Percentiles rank a stretch among this genome's conserved stretches.
These are phyloP conservation scores for Xylariaceae sp. DNA, from an alignment of 2,329 filamentous ascomycete genomes.

Conservation along the genomic window DNA sequence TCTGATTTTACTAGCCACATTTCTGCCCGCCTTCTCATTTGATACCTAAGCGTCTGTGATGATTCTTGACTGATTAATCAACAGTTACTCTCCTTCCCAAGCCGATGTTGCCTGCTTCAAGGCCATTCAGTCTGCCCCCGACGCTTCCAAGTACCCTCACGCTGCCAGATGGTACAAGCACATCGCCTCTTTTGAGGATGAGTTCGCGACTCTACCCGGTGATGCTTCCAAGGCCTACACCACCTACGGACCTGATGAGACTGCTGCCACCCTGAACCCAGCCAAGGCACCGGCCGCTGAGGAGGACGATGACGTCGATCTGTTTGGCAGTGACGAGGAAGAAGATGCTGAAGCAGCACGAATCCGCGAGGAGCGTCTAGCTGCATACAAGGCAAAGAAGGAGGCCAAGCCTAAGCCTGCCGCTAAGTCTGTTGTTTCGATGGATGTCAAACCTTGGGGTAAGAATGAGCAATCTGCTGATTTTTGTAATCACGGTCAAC, in stretches of 20 bases:
- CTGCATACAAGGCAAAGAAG: constrained; percentile 97
- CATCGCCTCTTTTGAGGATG: constrained; percentile 87
- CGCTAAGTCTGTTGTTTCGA: constrained; percentile 93
- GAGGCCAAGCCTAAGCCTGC: constrained; percentile 85
- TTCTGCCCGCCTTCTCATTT: not conserved
- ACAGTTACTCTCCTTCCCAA: constrained; percentile 72
- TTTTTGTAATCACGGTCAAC: not conserved
- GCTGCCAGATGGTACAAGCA: constrained; percentile 99
- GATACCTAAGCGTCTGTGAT: not conserved
- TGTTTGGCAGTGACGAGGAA: constrained; percentile 93
- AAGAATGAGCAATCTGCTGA: constrained; percentile 46
- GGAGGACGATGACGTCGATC: constrained; percentile 84
- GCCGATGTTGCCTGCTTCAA: constrained; percentile 97
- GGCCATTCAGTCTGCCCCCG: constrained; percentile 75
- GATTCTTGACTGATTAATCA: constrained; percentile 22
- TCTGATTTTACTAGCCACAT: constrained; percentile 33
- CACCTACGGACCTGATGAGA: constrained; percentile 84
- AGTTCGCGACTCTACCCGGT: constrained; percentile 88
- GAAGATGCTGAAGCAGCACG: constrained; percentile 85
- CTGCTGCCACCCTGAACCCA: constrained; percentile 79
- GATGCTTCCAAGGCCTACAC: constrained; percentile 88
- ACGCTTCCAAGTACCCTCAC: constrained; percentile 86
- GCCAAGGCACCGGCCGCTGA: constrained; percentile 74
- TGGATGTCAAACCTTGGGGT: constrained; percentile 99
- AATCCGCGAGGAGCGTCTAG: constrained; percentile 86